Base-by-base conservation (phyloP, 23 red algal species). In the Cyanidium caldarium region DNA sequence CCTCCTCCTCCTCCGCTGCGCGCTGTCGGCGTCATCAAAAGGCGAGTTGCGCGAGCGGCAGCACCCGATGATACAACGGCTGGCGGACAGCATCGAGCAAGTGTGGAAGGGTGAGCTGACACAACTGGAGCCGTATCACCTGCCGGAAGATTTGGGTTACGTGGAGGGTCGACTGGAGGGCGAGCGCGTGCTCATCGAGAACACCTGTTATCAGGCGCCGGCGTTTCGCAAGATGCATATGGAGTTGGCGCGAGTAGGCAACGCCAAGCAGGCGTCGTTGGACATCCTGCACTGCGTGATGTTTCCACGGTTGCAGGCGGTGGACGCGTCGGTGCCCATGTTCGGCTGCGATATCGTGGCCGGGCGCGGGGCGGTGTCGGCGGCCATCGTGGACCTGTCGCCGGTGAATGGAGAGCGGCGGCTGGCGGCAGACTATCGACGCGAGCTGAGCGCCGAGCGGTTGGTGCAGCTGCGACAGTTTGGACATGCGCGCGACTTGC, bases 311-410 rank as follows among this genome's bases (percentile, higher is more conserved):
- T 16, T 28, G 7, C n/a, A 25, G 23, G n/a, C n/a, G 3, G 51
- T 61, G n/a, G 23, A 28, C 5, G 21, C 23, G 10, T 5, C 19
- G 7, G 51, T 61, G 7, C 51, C 51, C 23, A 61, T 61, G 51
- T 61, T 61, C 51, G 51, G 51, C 51, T 61, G 51, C 21, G 51
- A 61, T 61, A 61, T 61, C 31, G 51, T 61, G 7, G 51, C 51
- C 3, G 51, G 51, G 21, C 51, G 51, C n/a, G 51, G 51, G 7
- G 51, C 51, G 51, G 51, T 61, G 5, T 61, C 51, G 3, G 51
- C 51, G 31, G 51, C 51, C n/a, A 61, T 61, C 51, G 51, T 61
- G 10, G 51, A 61, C 51, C 51, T 61, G 51, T 61, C 51, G 51
- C 51, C 51, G 21, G 51, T 61, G 7, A 61, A 28, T 28, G 51